Conservation (phyloP, 1,284 basidiomycete species). For the Trametes pubescens region DNA sequence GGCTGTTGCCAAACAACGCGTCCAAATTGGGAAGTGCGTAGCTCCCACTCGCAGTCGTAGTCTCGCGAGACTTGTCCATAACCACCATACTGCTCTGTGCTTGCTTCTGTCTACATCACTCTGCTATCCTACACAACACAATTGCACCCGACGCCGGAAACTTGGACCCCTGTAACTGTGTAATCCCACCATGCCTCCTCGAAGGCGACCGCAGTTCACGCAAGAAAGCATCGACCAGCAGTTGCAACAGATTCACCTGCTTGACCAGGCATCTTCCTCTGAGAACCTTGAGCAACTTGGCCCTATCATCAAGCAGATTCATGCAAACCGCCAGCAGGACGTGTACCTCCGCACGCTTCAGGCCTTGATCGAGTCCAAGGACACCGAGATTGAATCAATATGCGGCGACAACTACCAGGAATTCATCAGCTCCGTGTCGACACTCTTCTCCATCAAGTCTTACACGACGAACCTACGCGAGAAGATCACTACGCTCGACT, state of each 20-base stretch:
- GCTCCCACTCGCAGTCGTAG: background rate
- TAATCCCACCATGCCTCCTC: constrained; percentile 65
- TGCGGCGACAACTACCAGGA: constrained; percentile 98
- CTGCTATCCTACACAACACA: background rate
- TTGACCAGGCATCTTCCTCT: constrained; percentile 84
- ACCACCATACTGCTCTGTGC: background rate
- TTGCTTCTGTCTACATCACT: background rate
- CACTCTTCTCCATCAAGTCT: constrained; percentile 92
- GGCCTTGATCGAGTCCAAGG: constrained; percentile 90
- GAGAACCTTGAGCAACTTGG: constrained; percentile 95
- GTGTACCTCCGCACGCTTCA: constrained; percentile 89
- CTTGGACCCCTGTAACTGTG: background rate
- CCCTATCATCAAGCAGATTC: constrained; percentile 93
- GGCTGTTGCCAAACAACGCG: constrained; percentile 35
- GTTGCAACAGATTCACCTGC: constrained; percentile 86
- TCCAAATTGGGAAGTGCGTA: constrained; percentile 10
- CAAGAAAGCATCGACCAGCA: constrained; percentile 86
- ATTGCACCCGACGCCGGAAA: background rate
- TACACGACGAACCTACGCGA: constrained; percentile 86
- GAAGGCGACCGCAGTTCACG: constrained; percentile 75
- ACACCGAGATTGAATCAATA: constrained; percentile 95
- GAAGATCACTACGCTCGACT: constrained; percentile 76
- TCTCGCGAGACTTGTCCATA: background rate
- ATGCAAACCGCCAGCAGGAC: constrained; percentile 91
- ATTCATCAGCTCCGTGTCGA: constrained; percentile 96